Evolutionary conservation across 2,329 filamentous ascomycete species (phyloP).

Genomic region (Gremmenia infestans): DNA sequence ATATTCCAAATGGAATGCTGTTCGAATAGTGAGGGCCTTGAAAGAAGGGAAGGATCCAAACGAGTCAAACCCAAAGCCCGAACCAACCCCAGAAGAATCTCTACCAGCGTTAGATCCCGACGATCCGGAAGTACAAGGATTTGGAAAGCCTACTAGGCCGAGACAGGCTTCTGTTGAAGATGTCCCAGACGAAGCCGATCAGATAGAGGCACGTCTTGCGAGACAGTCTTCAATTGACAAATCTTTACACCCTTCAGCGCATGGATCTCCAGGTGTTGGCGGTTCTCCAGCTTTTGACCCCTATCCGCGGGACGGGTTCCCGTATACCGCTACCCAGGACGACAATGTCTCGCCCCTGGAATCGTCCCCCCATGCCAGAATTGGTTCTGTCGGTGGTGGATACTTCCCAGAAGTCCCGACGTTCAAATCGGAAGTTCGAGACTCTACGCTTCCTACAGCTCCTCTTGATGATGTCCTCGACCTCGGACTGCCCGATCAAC

Average conservation of each 20-base stretch:
- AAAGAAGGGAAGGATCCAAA: slow-evolving; percentile 92
- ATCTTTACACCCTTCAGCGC: slow-evolving; percentile 40
- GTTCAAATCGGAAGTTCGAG: slow-evolving; percentile 25
- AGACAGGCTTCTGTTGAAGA: slow-evolving; percentile 46
- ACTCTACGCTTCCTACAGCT: slow-evolving; percentile 25
- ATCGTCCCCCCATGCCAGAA: slow-evolving; percentile 37
- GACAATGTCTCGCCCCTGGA: slow-evolving; percentile 49
- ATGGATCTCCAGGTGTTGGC: slow-evolving; percentile 17
- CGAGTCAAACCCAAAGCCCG: slow-evolving; percentile 71
- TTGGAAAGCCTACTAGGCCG: slow-evolving; percentile 42
- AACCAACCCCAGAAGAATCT: slow-evolving; percentile 42
- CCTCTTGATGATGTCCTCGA: slow-evolving; percentile 21
- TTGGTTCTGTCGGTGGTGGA: slow-evolving; percentile 48
- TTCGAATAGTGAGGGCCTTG: slow-evolving; percentile 84
- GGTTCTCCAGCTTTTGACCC: slow-evolving; percentile 31
- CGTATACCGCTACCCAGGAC: slow-evolving; percentile 29
- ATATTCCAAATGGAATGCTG: slow-evolving; percentile 92
- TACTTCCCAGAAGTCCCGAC: slow-evolving; percentile 50
- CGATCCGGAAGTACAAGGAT: slow-evolving; percentile 58
- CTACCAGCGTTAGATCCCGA: slow-evolving; percentile 51
- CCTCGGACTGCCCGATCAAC: slow-evolving; percentile 25
- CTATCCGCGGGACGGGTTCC: slow-evolving; percentile 28
- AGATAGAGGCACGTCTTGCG: slow-evolving; percentile 39
- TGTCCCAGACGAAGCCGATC: slow-evolving; percentile 50
- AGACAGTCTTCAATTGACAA: slow-evolving; percentile 44